Evolutionary conservation across 495 filamentous ascomycete genomes (phyloP), one percentile per base, ranked within the genome.

Genomic region (Terfezia claveryi): DNA sequence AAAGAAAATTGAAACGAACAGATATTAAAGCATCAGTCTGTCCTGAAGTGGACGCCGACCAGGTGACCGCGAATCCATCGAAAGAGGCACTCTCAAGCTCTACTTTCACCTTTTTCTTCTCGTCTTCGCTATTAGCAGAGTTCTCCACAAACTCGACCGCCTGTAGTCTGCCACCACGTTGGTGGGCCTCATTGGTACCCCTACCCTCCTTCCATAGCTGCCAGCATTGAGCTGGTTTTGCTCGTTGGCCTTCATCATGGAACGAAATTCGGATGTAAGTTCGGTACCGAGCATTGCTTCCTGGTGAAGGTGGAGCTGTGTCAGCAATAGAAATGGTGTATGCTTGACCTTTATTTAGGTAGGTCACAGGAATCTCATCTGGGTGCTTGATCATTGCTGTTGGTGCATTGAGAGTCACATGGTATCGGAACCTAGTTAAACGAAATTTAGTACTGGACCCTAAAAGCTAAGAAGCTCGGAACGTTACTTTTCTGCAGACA

Each of bases 1-100:
- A 98, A 0, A 96, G 74, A 63, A 98, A 98, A 67, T 98, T 95
- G 74, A 95, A 98, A 50, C 87, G 84, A 14, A 96, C 83, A 12
- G 85, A 79, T 37, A 98, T 76, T 27, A 74, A 80, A 68, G 85
- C 91, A 53, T 93, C 82, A 8, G 81, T 70, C 2, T 69, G 60
- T 0, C 75, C 76, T 53, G 74, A 76, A 23, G 76, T 62, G 20
- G 78, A 76, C 0, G 83, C 80, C 1, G 78, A 83, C 91, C 91
- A 98, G 27, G 78, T 78, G 12, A 95, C 85, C 6, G 78, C 83
- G 64, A 98, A 95, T 9, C 88, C 86, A 63, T 98, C 89, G 57
- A 94, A 89, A 0, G 83, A 93, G 46, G 83, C 77, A 12, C 68
- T 77, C 57, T 94, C 87, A 4, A 95, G 72, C 57, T 89, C 85